phyloP scores from a whole-genome alignment of 179 eudicot genomes.

The Carnegiea gigantea region DNA sequence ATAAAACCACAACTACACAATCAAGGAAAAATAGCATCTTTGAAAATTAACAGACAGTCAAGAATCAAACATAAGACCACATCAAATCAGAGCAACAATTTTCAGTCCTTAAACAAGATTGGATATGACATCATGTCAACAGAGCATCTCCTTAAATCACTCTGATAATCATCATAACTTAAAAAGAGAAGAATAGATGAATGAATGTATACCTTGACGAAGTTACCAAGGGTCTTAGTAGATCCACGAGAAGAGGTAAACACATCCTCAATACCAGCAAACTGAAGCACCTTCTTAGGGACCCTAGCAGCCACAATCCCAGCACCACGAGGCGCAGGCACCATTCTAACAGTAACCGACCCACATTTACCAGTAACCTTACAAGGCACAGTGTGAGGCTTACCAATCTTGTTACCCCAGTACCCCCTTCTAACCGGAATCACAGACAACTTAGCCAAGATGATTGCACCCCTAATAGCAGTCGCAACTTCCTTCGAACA shows the following conservation, averaged over 20 bases:
- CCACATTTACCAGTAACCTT: constrained; percentile 79
- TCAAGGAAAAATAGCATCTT: no score
- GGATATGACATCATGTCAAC: no score
- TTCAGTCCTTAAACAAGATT: no score
- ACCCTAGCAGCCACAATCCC: constrained; percentile 79
- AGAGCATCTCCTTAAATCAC: neutral
- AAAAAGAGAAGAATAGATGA: neutral
- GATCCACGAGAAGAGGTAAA: constrained; percentile 78
- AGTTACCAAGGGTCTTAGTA: constrained; percentile 75
- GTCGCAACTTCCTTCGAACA: constrained; percentile 74
- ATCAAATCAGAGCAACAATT: no score
- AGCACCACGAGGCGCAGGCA: constrained; percentile 74
- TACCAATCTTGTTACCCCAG: constrained; percentile 80
- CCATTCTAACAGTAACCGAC: constrained; percentile 67
- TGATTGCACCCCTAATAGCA: constrained; percentile 64
- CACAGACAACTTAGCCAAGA: constrained; percentile 61
- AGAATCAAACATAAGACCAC: no score
- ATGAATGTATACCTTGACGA: constrained; percentile 48
- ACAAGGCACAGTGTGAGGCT: constrained; percentile 60
- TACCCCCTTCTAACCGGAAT: constrained; percentile 69
- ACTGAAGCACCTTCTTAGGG: constrained; percentile 77
- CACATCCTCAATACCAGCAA: constrained; percentile 81
- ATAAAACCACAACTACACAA: no score
- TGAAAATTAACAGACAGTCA: no score
- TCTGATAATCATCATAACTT: neutral